Evolutionary conservation across 805 yeast species (phyloP).

Genomic region (Cephaloascus fragrans): DNA sequence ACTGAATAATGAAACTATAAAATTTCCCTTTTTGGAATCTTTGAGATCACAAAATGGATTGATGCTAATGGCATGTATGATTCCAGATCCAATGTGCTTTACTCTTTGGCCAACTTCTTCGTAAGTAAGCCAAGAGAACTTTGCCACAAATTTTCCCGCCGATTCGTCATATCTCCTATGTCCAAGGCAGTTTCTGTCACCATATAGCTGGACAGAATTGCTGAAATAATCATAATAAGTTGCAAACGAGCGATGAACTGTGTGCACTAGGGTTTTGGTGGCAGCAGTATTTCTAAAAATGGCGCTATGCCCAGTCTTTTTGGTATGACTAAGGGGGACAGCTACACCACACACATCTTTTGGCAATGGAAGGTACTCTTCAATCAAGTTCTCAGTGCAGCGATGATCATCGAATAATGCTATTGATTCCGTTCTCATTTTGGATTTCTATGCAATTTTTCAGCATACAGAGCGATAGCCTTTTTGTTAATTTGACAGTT

Average conservation of each 20-base stretch:
- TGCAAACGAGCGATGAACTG: slow-evolving; percentile 20
- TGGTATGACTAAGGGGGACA: neutral
- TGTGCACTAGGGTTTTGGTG: slow-evolving; percentile 11
- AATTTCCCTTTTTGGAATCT: slow-evolving; percentile 2
- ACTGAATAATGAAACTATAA: slow-evolving; percentile 21
- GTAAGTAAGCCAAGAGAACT: slow-evolving; percentile 35
- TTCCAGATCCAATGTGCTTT: slow-evolving; percentile 10
- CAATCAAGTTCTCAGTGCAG: neutral
- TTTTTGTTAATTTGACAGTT: too few species aligned
- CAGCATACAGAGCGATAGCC: too few species aligned
- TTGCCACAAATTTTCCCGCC: slow-evolving; percentile 24
- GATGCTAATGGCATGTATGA: slow-evolving; percentile 10
- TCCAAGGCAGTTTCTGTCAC: slow-evolving; percentile 25
- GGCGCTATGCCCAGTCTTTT: neutral
- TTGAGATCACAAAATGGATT: slow-evolving; percentile 7
- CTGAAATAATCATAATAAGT: slow-evolving; percentile 27
- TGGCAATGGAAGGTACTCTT: neutral
- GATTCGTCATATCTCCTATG: slow-evolving; percentile 22
- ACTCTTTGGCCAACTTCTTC: slow-evolving; percentile 8
- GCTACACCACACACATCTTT: neutral
- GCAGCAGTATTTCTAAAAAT: slow-evolving; percentile 13
- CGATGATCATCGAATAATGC: neutral
- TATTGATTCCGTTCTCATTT: too few species aligned
- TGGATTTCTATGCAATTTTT: too few species aligned
- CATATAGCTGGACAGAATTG: slow-evolving; percentile 11